These are phyloP conservation scores for Mortierella claussenii DNA, from an alignment of 192 early-diverging fungal species.

Conservation along the genomic window DNA sequence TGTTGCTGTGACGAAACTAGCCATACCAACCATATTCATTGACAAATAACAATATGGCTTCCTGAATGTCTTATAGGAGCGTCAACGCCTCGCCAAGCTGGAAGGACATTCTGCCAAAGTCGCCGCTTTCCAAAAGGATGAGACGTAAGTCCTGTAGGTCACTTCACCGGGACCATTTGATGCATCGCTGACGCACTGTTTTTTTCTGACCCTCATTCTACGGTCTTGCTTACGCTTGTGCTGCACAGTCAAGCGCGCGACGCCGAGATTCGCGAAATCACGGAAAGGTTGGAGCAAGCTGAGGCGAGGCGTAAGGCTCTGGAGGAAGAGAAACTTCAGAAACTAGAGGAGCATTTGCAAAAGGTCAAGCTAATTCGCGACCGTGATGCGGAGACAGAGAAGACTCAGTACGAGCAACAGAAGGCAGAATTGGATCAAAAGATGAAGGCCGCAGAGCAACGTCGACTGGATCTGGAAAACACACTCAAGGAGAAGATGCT, in stretches of 20 bases:
- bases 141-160: constrained; percentile 23
- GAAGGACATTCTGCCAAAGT: constrained; percentile 48
- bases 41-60: too few relatives aligned
- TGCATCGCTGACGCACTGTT: too few relatives aligned
- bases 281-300: constrained; percentile 42
- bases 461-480: constrained; percentile 33
- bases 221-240: neutral
- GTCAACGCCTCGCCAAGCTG: constrained; percentile 33
- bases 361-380: constrained; percentile 29
- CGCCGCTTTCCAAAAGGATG: constrained; percentile 47
- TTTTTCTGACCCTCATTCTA: neutral
- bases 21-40: too few relatives aligned
- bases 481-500: constrained; percentile 49
- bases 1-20: too few relatives aligned
- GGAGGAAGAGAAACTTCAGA: constrained; percentile 40
- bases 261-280: constrained; percentile 41
- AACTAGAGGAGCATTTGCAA: constrained; percentile 41
- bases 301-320: constrained; percentile 43
- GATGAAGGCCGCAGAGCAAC: constrained; percentile 50
- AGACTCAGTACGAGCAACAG: constrained; percentile 40
- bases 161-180: too few relatives aligned
- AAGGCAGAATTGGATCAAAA: constrained; percentile 44
- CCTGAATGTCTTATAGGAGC: constrained; percentile 20
- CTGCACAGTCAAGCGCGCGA: constrained; percentile 23
- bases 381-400: constrained; percentile 23